Conservation (phyloP, 257 asterid genomes). For the Echium plantagineum region DNA sequence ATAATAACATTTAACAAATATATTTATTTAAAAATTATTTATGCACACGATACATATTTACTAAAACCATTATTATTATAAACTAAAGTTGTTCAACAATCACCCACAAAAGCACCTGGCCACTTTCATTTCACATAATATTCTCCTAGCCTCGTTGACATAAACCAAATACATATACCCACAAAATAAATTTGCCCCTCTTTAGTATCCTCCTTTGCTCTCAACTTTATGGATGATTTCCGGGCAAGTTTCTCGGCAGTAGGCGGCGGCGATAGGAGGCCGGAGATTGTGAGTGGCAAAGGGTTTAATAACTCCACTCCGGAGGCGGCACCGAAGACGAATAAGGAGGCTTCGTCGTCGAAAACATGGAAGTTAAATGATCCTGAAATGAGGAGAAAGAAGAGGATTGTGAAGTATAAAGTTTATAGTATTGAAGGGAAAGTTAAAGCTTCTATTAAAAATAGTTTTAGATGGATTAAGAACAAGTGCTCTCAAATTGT, state of each 20-base stretch:
- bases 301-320: slow-evolving; percentile 13
- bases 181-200: not conserved
- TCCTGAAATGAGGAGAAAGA: slow-evolving; percentile 58
- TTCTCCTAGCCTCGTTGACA: not conserved
- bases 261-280: slow-evolving; percentile 39
- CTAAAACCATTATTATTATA: no score
- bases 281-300: slow-evolving; percentile 39
- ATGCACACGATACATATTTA: no score
- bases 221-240: slow-evolving; percentile 13
- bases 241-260: slow-evolving; percentile 39
- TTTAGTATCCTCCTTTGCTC: not conserved
- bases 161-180: no score
- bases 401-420: slow-evolving; percentile 64
- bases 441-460: slow-evolving; percentile 58
- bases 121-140: not conserved
- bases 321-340: slow-evolving; percentile 7
- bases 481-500: slow-evolving; percentile 63
- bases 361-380: slow-evolving; percentile 66
- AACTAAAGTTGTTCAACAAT: no score
- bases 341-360: slow-evolving; percentile 17
- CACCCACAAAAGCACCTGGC: no score
- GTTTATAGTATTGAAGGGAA: slow-evolving; percentile 65
- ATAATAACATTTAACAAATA: no score
- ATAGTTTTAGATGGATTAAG: slow-evolving; percentile 62
- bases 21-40: no score